Percentiles rank a stretch among this genome's conserved stretches.
Evolutionary conservation across 768 basidiomycete genomes (phyloP).

Genomic region (Amanita inopinata): DNA sequence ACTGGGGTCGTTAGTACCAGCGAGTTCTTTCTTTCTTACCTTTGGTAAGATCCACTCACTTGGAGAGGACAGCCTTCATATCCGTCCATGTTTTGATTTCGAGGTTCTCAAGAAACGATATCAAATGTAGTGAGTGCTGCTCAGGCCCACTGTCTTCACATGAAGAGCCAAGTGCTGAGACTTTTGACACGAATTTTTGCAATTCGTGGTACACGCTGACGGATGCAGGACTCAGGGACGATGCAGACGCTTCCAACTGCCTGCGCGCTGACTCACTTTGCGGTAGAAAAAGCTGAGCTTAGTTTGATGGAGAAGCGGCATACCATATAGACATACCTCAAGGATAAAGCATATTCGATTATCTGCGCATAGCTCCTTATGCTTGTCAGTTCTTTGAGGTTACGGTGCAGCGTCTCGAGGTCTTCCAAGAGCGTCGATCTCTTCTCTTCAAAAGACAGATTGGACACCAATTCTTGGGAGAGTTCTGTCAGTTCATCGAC

Average conservation of each 20-base stretch:
- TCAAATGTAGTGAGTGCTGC: conserved; percentile 47
- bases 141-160: conserved; percentile 38
- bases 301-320: neutral
- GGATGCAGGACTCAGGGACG: conserved; percentile 31
- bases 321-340: conserved; percentile 44
- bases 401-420: conserved; percentile 69
- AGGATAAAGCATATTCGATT: conserved; percentile 55
- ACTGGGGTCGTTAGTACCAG: too few species aligned
- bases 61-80: conserved; percentile 55
- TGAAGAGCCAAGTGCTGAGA: conserved; percentile 31
- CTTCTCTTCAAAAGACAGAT: conserved; percentile 35
- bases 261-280: conserved; percentile 49
- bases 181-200: conserved; percentile 47
- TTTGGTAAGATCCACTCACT: conserved; percentile 39
- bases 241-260: conserved; percentile 32
- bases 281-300: conserved; percentile 8
- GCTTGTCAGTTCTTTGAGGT: conserved; percentile 66
- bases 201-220: conserved; percentile 52
- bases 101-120: conserved; percentile 52
- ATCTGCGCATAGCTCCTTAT: conserved; percentile 71
- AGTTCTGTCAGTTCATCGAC: conserved; percentile 70
- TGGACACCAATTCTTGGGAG: conserved; percentile 52
- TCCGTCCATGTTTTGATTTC: conserved; percentile 67
- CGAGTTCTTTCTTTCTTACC: too few species aligned
- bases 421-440: conserved; percentile 68